Conservation (phyloP, 2,329 filamentous ascomycete genomes). For the Arthroderma uncinatum region DNA sequence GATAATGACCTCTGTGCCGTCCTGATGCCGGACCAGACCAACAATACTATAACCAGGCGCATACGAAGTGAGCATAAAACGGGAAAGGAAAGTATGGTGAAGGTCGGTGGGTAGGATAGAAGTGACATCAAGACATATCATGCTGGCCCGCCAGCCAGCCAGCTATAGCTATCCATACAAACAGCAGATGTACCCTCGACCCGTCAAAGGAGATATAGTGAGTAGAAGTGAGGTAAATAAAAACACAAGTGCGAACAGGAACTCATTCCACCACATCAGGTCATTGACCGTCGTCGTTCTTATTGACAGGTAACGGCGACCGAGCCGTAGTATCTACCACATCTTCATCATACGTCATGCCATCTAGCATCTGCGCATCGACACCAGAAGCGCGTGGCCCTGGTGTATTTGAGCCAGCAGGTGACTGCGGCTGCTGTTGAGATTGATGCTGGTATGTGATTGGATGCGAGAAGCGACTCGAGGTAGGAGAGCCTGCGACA, state of each 20-base stretch:
- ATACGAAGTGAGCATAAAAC: neutral
- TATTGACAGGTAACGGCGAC: constrained; percentile 41
- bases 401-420: constrained; percentile 29
- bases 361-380: constrained; percentile 57
- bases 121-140: too few species aligned
- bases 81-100: neutral
- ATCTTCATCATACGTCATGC: constrained; percentile 51
- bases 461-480: constrained; percentile 24
- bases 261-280: too few species aligned
- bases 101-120: too few species aligned
- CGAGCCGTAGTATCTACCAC: constrained; percentile 55
- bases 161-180: too few species aligned
- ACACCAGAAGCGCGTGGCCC: constrained; percentile 28
- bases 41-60: neutral
- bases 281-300: neutral
- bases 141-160: too few species aligned
- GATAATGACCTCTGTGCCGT: neutral
- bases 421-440: constrained; percentile 32
- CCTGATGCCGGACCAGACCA: neutral
- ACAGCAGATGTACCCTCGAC: too few species aligned
- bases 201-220: too few species aligned
- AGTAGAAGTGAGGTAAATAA: too few species aligned
- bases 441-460: constrained; percentile 25
- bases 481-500: constrained; percentile 29
- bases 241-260: too few species aligned